A percentile compares a stretch with the other conserved stretches of the same genome.
Conservation (phyloP, 768 basidiomycete genomes). For the Macrocybe gigantea region DNA sequence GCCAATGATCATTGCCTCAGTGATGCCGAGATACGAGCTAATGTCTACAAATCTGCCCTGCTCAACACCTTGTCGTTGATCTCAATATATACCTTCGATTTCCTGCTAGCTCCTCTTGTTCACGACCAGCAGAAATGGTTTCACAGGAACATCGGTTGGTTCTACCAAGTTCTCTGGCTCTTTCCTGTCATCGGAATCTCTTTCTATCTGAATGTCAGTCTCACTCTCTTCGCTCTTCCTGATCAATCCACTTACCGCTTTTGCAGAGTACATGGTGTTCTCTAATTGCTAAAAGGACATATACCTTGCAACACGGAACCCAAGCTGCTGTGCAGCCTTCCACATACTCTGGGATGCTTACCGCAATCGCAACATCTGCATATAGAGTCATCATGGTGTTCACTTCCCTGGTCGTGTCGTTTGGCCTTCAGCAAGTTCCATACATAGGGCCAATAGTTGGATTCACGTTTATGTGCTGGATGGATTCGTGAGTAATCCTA, state of each 20-base stretch:
- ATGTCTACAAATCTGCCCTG: constrained; percentile 69
- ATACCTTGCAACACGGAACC: constrained; percentile 63
- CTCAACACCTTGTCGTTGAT: constrained; percentile 67
- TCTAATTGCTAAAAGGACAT: constrained; percentile 70
- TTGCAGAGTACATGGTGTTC: constrained; percentile 72
- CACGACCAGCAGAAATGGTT: constrained; percentile 59
- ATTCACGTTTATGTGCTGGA: constrained; percentile 79
- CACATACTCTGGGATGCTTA: constrained; percentile 67
- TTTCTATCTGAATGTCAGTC: constrained; percentile 76
- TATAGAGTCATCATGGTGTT: constrained; percentile 79
- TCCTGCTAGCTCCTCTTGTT: constrained; percentile 63
- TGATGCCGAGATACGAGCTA: constrained; percentile 70
- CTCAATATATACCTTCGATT: constrained; percentile 74
- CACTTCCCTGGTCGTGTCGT: constrained; percentile 68
- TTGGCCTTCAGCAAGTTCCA: constrained; percentile 59
- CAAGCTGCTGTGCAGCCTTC: constrained; percentile 46
- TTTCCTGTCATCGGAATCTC: constrained; percentile 71
- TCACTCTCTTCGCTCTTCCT: neutral
- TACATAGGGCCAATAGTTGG: constrained; percentile 52
- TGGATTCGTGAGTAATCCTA: constrained; percentile 66
- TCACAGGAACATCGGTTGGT: constrained; percentile 67
- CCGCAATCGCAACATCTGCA: constrained; percentile 70
- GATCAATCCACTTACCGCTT: neutral
- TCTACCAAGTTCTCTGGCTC: constrained; percentile 76
- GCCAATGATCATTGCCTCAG: constrained; percentile 25